Conservation (phyloP, 495 filamentous ascomycete genomes). For the Aspergillus incahuasiensis region DNA sequence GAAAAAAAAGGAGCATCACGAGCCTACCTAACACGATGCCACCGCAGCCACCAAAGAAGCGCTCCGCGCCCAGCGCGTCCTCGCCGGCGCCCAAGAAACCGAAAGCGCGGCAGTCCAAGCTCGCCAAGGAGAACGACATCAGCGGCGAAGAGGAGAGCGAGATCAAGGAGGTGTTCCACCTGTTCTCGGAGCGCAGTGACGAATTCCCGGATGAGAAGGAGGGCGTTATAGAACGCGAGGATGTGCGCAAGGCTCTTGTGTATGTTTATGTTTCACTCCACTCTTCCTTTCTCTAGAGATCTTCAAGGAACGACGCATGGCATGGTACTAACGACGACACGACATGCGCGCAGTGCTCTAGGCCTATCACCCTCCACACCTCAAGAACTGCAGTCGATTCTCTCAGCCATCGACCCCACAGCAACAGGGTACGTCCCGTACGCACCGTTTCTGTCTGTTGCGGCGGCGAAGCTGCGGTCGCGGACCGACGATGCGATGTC, state of each 20-base stretch:
- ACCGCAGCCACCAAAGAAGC: slow-evolving; percentile 38
- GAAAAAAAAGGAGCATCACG: too few relatives aligned
- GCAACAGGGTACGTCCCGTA: slow-evolving; percentile 70
- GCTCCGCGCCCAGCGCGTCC: slow-evolving; percentile 27
- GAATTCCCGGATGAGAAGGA: slow-evolving; percentile 64
- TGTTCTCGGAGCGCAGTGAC: slow-evolving; percentile 60
- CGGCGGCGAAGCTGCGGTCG: slow-evolving; percentile 71
- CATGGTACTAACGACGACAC: too few relatives aligned
- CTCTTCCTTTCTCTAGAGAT: too few relatives aligned
- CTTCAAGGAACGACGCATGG: too few relatives aligned
- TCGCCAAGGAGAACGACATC: slow-evolving; percentile 84
- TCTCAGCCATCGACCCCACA: slow-evolving; percentile 77
- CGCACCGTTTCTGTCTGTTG: slow-evolving; percentile 72
- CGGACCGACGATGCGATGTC: slow-evolving; percentile 49
- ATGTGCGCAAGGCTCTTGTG: slow-evolving; percentile 81
- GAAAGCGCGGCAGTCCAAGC: slow-evolving; percentile 63
- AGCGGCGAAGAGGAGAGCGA: slow-evolving; percentile 77
- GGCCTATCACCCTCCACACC: slow-evolving; percentile 60
- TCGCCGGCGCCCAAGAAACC: slow-evolving; percentile 33
- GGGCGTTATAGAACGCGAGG: slow-evolving; percentile 67
- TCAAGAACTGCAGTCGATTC: slow-evolving; percentile 66
- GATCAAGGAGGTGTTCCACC: slow-evolving; percentile 81
- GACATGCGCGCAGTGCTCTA: slow-evolving; percentile 61
- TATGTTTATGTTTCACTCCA: slow-evolving; percentile 35
- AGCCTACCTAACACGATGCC: not conserved